Evolutionary conservation across 140 eudicot genomes (phyloP).

Genomic region (Cichorium intybus): DNA sequence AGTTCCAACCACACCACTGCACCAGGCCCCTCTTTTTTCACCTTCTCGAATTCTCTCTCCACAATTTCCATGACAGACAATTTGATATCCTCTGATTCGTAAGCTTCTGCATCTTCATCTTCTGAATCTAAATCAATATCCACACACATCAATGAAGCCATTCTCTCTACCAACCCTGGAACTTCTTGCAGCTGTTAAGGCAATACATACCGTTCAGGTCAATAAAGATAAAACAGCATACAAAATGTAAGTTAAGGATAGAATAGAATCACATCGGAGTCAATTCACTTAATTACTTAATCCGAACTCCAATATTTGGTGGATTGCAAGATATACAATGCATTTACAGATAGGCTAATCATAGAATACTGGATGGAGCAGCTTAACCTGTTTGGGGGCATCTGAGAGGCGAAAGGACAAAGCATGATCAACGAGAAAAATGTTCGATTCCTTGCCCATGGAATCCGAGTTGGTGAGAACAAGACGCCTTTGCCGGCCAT

Average conservation of each 20-base stretch:
- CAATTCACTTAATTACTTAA: neutral
- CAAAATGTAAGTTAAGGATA: neutral
- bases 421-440: constrained; percentile 92
- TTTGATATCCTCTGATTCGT: constrained; percentile 28
- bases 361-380: neutral
- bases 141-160: constrained; percentile 97
- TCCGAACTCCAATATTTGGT: neutral
- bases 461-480: constrained; percentile 44
- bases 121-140: constrained; percentile 61
- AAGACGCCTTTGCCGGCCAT: constrained; percentile 84
- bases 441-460: constrained; percentile 51
- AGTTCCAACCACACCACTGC: constrained; percentile 88
- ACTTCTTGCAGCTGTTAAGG: constrained; percentile 81
- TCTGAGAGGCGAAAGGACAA: constrained; percentile 89
- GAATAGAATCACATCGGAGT: neutral
- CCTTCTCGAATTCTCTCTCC: constrained; percentile 57
- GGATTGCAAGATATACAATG: neutral
- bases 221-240: neutral
- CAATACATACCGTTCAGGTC: neutral
- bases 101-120: constrained; percentile 32
- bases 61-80: constrained; percentile 42
- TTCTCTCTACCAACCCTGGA: constrained; percentile 90
- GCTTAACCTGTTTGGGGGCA: constrained; percentile 87
- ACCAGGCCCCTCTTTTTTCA: constrained; percentile 48
- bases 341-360: neutral